A percentile compares a stretch with the other conserved stretches of the same genome.
These are phyloP conservation scores for Tetracladium setigerum DNA, from an alignment of 495 filamentous ascomycete species.

Conservation along the genomic window DNA sequence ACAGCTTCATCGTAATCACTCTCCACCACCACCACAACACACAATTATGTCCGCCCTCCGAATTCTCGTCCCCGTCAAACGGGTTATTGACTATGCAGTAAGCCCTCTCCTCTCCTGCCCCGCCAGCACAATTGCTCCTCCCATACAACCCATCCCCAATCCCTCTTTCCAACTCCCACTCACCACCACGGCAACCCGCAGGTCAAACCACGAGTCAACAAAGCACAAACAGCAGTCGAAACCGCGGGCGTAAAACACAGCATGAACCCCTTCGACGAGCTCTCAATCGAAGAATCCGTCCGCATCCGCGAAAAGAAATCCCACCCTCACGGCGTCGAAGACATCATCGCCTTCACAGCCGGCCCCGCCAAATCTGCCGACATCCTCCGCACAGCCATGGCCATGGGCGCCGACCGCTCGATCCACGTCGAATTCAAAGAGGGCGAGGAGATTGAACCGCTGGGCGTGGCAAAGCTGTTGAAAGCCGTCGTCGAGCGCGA, in stretches of 20 bases:
- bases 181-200: conserved; percentile 27
- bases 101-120: conserved; percentile 25
- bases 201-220: conserved; percentile 98
- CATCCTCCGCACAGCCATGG: conserved; percentile 90
- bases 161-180: neutral
- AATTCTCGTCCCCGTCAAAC: conserved; percentile 93
- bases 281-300: conserved; percentile 92
- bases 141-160: neutral
- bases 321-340: conserved; percentile 57
- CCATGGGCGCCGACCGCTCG: conserved; percentile 90
- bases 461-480: conserved; percentile 85
- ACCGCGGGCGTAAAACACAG: conserved; percentile 89
- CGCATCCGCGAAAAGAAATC: conserved; percentile 76
- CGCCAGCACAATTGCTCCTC: conserved; percentile 1
- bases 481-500: conserved; percentile 68
- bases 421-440: conserved; percentile 77
- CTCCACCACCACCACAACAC: neutral
- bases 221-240: conserved; percentile 87
- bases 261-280: conserved; percentile 99
- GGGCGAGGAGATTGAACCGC: conserved; percentile 65
- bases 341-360: conserved; percentile 84
- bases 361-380: conserved; percentile 83
- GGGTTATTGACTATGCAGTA: conserved; percentile 99
- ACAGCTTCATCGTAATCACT: neutral
- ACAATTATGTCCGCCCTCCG: conserved; percentile 69